Base-by-base conservation (phyloP, 2,329 filamentous ascomycete species). In the Xylariaceae sp. region DNA sequence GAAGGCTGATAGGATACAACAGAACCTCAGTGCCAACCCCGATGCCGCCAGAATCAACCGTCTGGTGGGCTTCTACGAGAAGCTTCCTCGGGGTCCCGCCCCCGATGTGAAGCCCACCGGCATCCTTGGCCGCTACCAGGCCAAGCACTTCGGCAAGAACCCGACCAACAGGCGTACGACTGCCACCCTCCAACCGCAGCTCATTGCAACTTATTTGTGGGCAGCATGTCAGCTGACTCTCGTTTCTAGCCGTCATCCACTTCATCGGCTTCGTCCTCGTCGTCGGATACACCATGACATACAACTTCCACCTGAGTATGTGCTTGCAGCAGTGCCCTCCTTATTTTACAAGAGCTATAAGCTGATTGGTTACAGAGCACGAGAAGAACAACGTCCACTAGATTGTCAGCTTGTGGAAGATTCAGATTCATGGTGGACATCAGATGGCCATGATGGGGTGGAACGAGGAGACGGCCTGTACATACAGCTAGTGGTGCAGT, bases 341-440 rank as follows among this genome's bases (percentile, higher is more conserved):
- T 11, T 17, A 12, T 13, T 5, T n/a, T n/a, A n/a, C 3, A 13
- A 12, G 18, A 19, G 14, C 9, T 12, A 29, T 7, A n/a, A 33
- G 17, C 29, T 45, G 25, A 45, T 33, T 9, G 15, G 28, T 6
- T 53, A 35, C 52, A 98, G 92, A 92, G 56, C 90, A 98, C 79
- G 90, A 96, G 84, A 98, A 98, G 85, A 96, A 98, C 83, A 93
- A 98, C 67, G 85, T 87, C 55, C 92, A 98, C 75, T 98, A 93
- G 71, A 40, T 33, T 27, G 32, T 29, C 35, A 14, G 21, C 17
- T 23, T 17, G 11, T 29, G 13, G 27, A 29, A 16, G 24, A n/a
- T n/a, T n/a, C n/a, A n/a, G n/a, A n/a, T n/a, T n/a, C 25, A 18
- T 17, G 23, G 18, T n/a, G 13, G 12, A 5, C 15, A 33, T 29